Conservation (phyloP, 306 rosid species). For the Lithocarpus polystachyus region DNA sequence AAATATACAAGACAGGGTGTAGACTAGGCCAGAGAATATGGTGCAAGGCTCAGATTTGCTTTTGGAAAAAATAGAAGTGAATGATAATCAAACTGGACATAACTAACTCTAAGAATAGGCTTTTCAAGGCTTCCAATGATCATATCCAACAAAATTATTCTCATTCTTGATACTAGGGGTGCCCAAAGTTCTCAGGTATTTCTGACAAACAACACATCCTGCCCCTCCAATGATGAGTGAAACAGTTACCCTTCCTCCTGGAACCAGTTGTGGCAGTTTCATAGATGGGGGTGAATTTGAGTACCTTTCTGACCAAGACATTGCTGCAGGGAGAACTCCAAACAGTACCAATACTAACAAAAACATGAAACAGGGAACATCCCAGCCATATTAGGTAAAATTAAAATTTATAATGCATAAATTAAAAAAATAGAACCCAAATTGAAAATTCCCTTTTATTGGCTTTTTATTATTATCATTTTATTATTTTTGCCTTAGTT, state of each 20-base stretch:
- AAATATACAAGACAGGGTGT: too few species aligned
- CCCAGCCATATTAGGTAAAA: not conserved
- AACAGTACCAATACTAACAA: constrained; percentile 66
- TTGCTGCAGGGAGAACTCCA: constrained; percentile 74
- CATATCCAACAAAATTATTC: not conserved
- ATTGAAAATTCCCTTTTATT: not conserved
- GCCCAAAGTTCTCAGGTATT: constrained; percentile 50
- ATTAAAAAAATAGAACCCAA: not conserved
- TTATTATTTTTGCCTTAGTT: not conserved
- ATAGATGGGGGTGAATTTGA: constrained; percentile 31
- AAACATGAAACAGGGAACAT: constrained; percentile 17
- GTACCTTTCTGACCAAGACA: constrained; percentile 80
- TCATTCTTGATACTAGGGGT: constrained; percentile 15
- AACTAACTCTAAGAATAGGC: not conserved
- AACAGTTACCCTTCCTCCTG: constrained; percentile 75
- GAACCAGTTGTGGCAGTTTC: constrained; percentile 62
- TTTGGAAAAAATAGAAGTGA: not conserved
- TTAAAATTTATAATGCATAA: not conserved
- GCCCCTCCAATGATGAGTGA: constrained; percentile 60
- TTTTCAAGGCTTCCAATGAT: not conserved
- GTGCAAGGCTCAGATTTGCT: not conserved
- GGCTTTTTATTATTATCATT: not conserved
- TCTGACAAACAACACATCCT: constrained; percentile 57
- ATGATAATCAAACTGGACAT: not conserved
- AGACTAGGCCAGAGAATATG: not conserved